Base-by-base conservation (phyloP, 164 flowering plant genomes). In the Kingdonia uniflora region DNA sequence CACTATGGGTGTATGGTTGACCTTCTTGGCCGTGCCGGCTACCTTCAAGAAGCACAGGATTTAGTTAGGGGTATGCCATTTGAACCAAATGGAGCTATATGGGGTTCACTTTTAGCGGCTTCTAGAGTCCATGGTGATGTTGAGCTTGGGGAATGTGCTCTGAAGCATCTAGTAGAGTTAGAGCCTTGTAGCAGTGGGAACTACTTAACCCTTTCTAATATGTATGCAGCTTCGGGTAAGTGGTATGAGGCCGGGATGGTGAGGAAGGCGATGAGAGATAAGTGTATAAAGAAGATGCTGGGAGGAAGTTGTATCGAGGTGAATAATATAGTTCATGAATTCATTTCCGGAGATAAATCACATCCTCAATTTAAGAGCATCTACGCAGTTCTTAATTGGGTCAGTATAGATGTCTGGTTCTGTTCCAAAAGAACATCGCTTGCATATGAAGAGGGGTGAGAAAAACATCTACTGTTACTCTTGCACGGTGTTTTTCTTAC, bases 81-180 rank as follows among this genome's bases (percentile, higher is more conserved):
- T 47, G 51, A 47, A 20, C 51, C 51, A 6, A 22, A 47, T 22
- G 51, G 51, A 47, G 51, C 51, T 7, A 47, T 47, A 47, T 47
- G 51, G 51, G 51, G 51, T 15, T 47, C 51, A 20, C 51, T 47
- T 47, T 15, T 47, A 47, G 51, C 51, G 21, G 29, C 25, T 47
- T 47, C 51, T 47, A 47, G 51, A 23, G 51, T 47, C 5, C 29
- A 47, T 47, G 51, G 51, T 22, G 29, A 47, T 47, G 51, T 47
- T 47, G 33, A 47, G 51, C 51, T 47, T 21, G 51, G 51, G 51
- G 51, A 47, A 25, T 47, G 51, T 47, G 51, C 51, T 47, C 19
- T 47, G 51, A 47, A 15, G 23, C 51, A 47, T 21, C 51, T 47
- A 11, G 0, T 47, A 2, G 51, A 47, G 51, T 23, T 47, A 23